Conservation (phyloP, 352 stramenopile genomes). For the Globisporangium sylvaticum region DNA sequence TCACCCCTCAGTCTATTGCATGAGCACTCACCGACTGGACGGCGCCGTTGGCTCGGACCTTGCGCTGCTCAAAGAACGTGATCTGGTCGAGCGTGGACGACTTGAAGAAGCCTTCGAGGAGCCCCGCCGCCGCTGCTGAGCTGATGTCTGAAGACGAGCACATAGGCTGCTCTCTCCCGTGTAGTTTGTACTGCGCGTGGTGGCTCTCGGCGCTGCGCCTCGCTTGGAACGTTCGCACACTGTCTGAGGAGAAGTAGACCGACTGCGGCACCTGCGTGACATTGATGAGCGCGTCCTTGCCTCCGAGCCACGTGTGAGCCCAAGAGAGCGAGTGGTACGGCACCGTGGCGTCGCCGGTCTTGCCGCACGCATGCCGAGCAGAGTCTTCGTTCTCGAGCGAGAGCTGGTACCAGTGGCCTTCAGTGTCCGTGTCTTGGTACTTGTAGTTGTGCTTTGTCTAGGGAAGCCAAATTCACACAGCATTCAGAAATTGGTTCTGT, state of each 20-base stretch:
- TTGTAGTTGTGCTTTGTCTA: slow-evolving; percentile 73
- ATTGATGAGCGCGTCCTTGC: slow-evolving; percentile 35
- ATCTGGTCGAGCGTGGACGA: slow-evolving; percentile 46
- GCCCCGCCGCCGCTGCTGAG: slow-evolving; percentile 6
- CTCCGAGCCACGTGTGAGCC: slow-evolving; percentile 72
- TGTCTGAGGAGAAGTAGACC: slow-evolving; percentile 64
- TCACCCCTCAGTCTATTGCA: neutral
- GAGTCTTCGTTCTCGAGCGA: slow-evolving; percentile 47
- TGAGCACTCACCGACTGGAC: slow-evolving; percentile 25
- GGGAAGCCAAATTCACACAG: neutral
- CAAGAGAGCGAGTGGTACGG: slow-evolving; percentile 79
- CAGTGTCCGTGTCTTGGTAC: slow-evolving; percentile 49
- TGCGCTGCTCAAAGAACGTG: slow-evolving; percentile 73
- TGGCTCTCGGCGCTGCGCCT: slow-evolving; percentile 35
- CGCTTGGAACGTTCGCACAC: slow-evolving; percentile 48
- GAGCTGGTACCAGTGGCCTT: slow-evolving; percentile 63
- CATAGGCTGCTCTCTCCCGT: slow-evolving; percentile 36
- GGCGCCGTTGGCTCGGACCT: slow-evolving; percentile 22
- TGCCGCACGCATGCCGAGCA: slow-evolving; percentile 46
- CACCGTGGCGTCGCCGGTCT: slow-evolving; percentile 73
- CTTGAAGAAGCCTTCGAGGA: slow-evolving; percentile 69
- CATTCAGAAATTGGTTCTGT: neutral
- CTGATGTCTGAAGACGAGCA: slow-evolving; percentile 22
- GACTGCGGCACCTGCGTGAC: slow-evolving; percentile 71
- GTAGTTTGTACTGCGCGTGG: slow-evolving; percentile 60